Base-by-base conservation (phyloP, 202 grass and related monocot species). In the Digitaria exilis region DNA sequence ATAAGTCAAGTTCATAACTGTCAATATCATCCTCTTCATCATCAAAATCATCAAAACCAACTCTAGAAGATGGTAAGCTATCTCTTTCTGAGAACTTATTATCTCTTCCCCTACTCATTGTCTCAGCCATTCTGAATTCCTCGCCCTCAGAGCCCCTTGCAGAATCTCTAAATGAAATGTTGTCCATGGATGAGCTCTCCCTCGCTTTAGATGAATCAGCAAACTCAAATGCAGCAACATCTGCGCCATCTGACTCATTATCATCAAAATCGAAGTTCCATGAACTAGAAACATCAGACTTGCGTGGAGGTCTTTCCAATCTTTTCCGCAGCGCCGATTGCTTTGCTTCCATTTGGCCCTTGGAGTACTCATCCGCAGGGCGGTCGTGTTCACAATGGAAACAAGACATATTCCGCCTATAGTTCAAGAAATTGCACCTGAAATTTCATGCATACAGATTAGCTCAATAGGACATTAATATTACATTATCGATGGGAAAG, bases 241-340 rank as follows among this genome's bases (percentile, higher is more conserved):
- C 92, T 72, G 95, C 95, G 45, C 95, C 95, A 71, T 98, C 95
- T 7, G 92, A 94, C 87, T 97, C 92, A 70, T 98, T 91, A 84
- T 98, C 95, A 80, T 98, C 95, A 48, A 98, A 98, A 87, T 98
- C 92, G 45, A 98, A 93, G 79, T 98, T 98, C 95, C 95, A 98
- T 14, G 87, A 77, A 90, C 80, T 79, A 73, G 92, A 91, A 88
- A 98, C 83, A 74, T 98, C 92, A 66, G 76, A 72, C 65, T 88
- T 83, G 26, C 85, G 84, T 79, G 76, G 71, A 62, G 90, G 82
- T 88, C 82, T 86, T 28, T 91, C 88, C 37, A 57, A 75, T 79
- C 85, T 88, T 89, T 74, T 87, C 39, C 2, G 82, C 17, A 80
- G 83, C 43, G 58, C 76, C 50, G 80, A 84, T 83, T 91, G 84